Conservation (phyloP, 2,329 filamentous ascomycete species). For the Metarhizium rileyi region DNA sequence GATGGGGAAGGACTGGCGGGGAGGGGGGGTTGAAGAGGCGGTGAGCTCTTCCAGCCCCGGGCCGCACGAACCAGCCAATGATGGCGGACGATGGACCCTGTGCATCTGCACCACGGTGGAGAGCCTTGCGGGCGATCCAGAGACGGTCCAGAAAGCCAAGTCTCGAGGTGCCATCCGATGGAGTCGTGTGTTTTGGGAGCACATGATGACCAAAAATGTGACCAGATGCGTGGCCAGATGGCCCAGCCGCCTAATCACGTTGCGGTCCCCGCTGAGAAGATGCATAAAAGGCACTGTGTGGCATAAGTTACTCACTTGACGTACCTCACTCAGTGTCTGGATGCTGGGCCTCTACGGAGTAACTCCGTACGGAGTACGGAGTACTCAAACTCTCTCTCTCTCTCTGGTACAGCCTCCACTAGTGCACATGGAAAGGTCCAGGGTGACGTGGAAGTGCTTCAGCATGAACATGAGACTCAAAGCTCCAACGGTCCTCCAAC, state of each 20-base stretch:
- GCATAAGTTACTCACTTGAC: not conserved
- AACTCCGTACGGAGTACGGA: too few relatives aligned
- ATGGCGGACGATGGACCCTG: slow-evolving; percentile 19
- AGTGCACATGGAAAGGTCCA: too few relatives aligned
- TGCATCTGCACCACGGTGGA: slow-evolving; percentile 19
- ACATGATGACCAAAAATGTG: not conserved
- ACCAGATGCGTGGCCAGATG: not conserved
- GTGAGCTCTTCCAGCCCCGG: slow-evolving; percentile 26
- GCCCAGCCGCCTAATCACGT: not conserved
- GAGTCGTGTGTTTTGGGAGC: not conserved
- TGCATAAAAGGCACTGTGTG: not conserved
- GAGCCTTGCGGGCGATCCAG: slow-evolving; percentile 16
- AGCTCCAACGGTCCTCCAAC: too few relatives aligned
- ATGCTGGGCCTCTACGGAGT: too few relatives aligned
- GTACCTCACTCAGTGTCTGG: too few relatives aligned
- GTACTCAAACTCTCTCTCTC: too few relatives aligned
- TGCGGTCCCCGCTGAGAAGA: not conserved
- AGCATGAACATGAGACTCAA: too few relatives aligned
- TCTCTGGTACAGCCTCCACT: too few relatives aligned
- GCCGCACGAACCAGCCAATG: slow-evolving; percentile 25
- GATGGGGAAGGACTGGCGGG: slow-evolving; percentile 9
- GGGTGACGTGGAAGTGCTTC: too few relatives aligned
- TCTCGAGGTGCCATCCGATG: not conserved
- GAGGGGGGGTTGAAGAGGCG: slow-evolving; percentile 26
- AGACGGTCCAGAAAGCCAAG: slow-evolving; percentile 1